These are phyloP conservation scores for Syncephalastrum sp. DNA, from an alignment of 371 early-diverging fungal species.

Conservation along the genomic window DNA sequence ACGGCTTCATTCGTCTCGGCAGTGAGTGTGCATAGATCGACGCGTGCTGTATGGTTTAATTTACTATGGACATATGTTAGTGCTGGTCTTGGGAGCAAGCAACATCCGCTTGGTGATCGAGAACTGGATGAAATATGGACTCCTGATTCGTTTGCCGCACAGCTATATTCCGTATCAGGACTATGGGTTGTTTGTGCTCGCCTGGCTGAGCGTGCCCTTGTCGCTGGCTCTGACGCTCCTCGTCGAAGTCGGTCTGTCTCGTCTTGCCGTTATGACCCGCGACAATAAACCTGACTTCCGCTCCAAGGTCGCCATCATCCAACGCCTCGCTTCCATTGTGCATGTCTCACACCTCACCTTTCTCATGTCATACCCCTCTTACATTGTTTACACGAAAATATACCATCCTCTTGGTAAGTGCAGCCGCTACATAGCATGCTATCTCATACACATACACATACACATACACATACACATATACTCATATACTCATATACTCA, in stretches of 20 bases:
- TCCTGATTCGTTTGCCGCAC: slow-evolving; percentile 70
- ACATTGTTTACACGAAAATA: slow-evolving; percentile 67
- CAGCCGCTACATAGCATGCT: background rate
- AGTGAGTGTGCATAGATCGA: slow-evolving; percentile 39
- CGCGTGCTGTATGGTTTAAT: background rate
- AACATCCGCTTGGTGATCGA: slow-evolving; percentile 84
- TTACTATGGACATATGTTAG: slow-evolving; percentile 22
- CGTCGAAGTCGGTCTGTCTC: slow-evolving; percentile 54
- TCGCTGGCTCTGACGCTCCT: slow-evolving; percentile 51
- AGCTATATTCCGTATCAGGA: slow-evolving; percentile 55
- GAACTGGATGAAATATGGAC: slow-evolving; percentile 87
- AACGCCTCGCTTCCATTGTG: slow-evolving; percentile 32
- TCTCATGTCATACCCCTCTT: slow-evolving; percentile 61
- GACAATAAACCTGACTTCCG: slow-evolving; percentile 37
- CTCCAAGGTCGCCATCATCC: slow-evolving; percentile 30
- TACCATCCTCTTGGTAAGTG: slow-evolving; percentile 67
- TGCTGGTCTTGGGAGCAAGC: slow-evolving; percentile 81
- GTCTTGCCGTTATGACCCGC: slow-evolving; percentile 29
- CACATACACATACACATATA: background rate
- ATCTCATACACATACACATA: background rate
- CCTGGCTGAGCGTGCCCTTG: slow-evolving; percentile 51
- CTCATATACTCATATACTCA: background rate
- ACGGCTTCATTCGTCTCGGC: slow-evolving; percentile 66
- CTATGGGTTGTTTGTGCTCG: slow-evolving; percentile 50
- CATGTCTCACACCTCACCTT: slow-evolving; percentile 60